Base-by-base conservation (phyloP, 2,329 filamentous ascomycete genomes). In the Colletotrichum camelliae region DNA sequence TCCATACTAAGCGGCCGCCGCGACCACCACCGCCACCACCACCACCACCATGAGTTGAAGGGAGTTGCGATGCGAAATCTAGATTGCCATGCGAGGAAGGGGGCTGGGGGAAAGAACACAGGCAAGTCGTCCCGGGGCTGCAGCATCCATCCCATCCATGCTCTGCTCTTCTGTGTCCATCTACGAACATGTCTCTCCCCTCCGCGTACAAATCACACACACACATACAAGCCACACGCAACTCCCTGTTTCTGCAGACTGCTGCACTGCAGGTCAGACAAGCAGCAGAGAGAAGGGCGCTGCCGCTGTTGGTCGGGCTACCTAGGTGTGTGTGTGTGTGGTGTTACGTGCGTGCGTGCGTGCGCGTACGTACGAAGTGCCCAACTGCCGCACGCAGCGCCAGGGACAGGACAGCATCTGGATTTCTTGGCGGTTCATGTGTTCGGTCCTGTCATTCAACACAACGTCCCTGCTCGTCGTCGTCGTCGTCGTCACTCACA, bases 231-330 rank as follows among this genome's bases (percentile, higher is more conserved):
- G 43, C 43, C 43, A 52, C 43, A 52, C 3, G 43, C 43, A 52
- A 21, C 43, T 67, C 66, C 55, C 66, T 62, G 68, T 67, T 62
- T 72, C 43, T 52, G 43, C 43, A 52, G 43, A 52, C n/a, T 72
- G 72, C 61, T 48, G 71, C 52, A 67, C 70, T 57, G 61, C 37
- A 66, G 61, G 61, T 61, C 61, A 48, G 52, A 74, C 67, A 61
- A 61, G 61, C 37, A 21, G 18, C 31, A 18, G 24, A 37, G 31
- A 61, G 33, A 55, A 24, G 52, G 58, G 43, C 24, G 31, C 43
- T 37, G 31, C 43, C 52, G 58, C 33, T 39, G 66, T 35, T 37
- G 58, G 58, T 61, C 58, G 58, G 55, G 9, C 55, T 58, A 13
- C 52, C 58, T 29, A 31, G 8, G 37, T 16, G 58, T 39, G 33